Conservation (phyloP, 257 asterid species). For the Linderniella brevidens region DNA sequence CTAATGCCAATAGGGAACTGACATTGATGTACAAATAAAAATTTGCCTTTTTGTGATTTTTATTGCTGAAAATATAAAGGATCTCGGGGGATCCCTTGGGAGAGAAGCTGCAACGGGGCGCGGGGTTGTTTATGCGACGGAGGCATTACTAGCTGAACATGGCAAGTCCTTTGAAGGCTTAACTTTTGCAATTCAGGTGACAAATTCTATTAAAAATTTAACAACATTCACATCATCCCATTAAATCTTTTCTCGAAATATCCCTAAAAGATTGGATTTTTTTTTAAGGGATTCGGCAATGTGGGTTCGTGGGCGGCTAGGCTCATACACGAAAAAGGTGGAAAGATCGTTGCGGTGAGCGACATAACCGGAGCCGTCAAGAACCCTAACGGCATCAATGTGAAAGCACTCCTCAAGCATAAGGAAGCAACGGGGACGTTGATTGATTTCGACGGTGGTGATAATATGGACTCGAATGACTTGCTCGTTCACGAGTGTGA, state of each 20-base stretch:
- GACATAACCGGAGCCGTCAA: constrained; percentile 77
- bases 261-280: background rate
- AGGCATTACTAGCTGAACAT: constrained; percentile 73
- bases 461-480: constrained; percentile 51
- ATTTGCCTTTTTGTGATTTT: background rate
- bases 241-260: background rate
- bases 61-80: constrained; percentile 16
- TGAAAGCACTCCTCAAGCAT: constrained; percentile 42
- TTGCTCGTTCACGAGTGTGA: constrained; percentile 64
- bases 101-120: constrained; percentile 97
- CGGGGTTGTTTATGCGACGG: constrained; percentile 73
- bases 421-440: constrained; percentile 45
- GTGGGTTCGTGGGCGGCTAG: constrained; percentile 87
- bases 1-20: too few relatives aligned
- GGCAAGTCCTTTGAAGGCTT: constrained; percentile 61
- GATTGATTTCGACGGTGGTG: constrained; percentile 45
- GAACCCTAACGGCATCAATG: constrained; percentile 53
- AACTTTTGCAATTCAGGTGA: constrained; percentile 70
- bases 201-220: constrained; percentile 1
- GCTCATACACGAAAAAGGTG: constrained; percentile 77
- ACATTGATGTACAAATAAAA: background rate
- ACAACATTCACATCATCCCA: background rate
- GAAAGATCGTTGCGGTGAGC: constrained; percentile 71
- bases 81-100: constrained; percentile 89
- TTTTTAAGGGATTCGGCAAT: constrained; percentile 65